Conservation (phyloP, 2,329 filamentous ascomycete species). For the Trichoderma brevicompactum region DNA sequence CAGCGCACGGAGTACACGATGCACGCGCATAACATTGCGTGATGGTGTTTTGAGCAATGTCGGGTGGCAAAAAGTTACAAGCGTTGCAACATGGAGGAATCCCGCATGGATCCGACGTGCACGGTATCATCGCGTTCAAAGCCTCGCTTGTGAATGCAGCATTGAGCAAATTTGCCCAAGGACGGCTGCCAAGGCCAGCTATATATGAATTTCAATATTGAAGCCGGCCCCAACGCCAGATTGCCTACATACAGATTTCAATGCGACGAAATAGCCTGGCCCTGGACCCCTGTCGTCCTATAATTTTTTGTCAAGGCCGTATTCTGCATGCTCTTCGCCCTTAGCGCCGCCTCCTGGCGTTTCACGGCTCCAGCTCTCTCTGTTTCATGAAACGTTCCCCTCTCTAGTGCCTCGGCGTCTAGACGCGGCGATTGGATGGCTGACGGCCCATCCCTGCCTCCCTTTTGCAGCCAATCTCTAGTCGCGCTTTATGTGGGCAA, state of each 20-base stretch:
- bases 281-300: background rate
- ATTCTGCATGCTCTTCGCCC: conserved; percentile 14
- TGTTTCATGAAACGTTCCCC: conserved; percentile 27
- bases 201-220: background rate
- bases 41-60: background rate
- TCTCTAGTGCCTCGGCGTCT: background rate
- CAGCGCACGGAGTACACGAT: background rate
- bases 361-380: conserved; percentile 23
- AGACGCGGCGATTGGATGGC: conserved; percentile 18
- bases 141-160: background rate
- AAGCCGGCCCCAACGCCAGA: background rate
- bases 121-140: background rate
- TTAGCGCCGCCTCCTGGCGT: conserved; percentile 23
- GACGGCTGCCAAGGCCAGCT: background rate
- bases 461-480: conserved; percentile 12
- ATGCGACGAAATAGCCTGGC: background rate
- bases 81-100: background rate
- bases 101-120: background rate
- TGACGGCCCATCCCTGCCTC: conserved; percentile 6
- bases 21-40: background rate
- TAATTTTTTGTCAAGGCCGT: background rate
- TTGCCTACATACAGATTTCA: background rate
- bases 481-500: background rate
- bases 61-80: background rate
- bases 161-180: background rate